Base-by-base conservation (phyloP, 2,329 filamentous ascomycete genomes). In the Neoascochyta sp. region DNA sequence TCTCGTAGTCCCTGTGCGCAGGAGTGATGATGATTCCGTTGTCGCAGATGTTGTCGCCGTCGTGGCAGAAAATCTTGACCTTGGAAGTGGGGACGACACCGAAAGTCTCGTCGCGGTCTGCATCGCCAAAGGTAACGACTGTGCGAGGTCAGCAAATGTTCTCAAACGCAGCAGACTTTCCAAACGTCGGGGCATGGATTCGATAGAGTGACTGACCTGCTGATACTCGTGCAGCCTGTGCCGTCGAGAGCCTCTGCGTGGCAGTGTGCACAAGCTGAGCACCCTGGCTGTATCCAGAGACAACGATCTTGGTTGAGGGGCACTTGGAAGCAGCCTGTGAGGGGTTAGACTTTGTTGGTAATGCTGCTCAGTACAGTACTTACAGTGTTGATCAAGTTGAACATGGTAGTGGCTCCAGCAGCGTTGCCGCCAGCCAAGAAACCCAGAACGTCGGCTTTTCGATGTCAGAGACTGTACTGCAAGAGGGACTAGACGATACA, bases 371-470 rank as follows among this genome's bases (percentile, higher is more conserved):
- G n/a, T n/a, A n/a, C 7, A 52, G 40, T 4, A 63, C 66, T 47
- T 59, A 55, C 41, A 34, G 34, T 39, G 31, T 50, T 51, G 17
- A 62, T 56, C 36, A 57, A 32, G 22, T 62, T 52, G 24, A 61
- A 60, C 67, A 74, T 70, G 16, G 52, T 65, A 9, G 52, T 52
- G 24, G 64, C 64, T 4, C 71, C 71, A 2, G 35, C 45, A 3
- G 55, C 37, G 42, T 71, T 69, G 4, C 72, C 73, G 11, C 68
- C 67, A 7, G 57, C 54, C 8, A 71, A 52, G 42, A 72, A 73
- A 0, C 71, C 71, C 9, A 39, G 5, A 12, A 58, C 33, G 15
- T 41, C 41, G 6, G 73, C n/a, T n/a, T n/a, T n/a, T n/a, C n/a
- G n/a, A n/a, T n/a, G n/a, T n/a, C n/a, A n/a, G n/a, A n/a, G n/a